A percentile compares a stretch with the other conserved stretches of the same genome.
Evolutionary conservation across 345 rosid species (phyloP).

Genomic region (Mercurialis annua): DNA sequence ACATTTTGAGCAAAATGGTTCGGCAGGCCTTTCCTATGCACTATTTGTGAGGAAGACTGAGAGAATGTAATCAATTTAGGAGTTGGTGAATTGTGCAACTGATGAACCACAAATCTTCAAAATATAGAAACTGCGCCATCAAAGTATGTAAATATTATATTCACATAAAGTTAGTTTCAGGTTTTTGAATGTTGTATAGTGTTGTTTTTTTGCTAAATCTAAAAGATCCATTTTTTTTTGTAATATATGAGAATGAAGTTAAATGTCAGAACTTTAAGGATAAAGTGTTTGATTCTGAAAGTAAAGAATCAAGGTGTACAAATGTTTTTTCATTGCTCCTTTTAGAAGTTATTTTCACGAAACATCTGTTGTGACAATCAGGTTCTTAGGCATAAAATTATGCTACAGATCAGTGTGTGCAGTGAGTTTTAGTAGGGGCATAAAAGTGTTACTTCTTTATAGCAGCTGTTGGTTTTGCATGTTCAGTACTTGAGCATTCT

Average conservation of each 20-base stretch:
- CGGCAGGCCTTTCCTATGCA: not conserved
- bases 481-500: not conserved
- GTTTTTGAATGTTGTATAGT: too few species aligned
- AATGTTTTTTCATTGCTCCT: too few species aligned
- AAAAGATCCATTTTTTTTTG: too few species aligned
- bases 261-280: too few species aligned
- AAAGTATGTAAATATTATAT: not conserved
- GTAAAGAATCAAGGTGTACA: too few species aligned
- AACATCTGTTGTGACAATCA: not conserved
- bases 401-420: not conserved
- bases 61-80: not conserved
- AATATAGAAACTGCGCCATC: not conserved
- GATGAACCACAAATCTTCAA: not conserved
- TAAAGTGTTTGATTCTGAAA: too few species aligned
- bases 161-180: not conserved
- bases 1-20: not conserved
- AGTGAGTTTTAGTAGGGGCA: not conserved
- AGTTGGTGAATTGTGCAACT: not conserved
- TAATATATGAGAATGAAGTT: too few species aligned
- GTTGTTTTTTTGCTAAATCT: too few species aligned
- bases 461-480: constrained; percentile 7
- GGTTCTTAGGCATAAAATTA: not conserved
- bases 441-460: not conserved
- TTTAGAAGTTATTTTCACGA: too few species aligned
- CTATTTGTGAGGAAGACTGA: not conserved